Percentiles rank a stretch among this genome's conserved stretches.
phyloP scores from a whole-genome alignment of 768 basidiomycete genomes.

The Suillus paluster region DNA sequence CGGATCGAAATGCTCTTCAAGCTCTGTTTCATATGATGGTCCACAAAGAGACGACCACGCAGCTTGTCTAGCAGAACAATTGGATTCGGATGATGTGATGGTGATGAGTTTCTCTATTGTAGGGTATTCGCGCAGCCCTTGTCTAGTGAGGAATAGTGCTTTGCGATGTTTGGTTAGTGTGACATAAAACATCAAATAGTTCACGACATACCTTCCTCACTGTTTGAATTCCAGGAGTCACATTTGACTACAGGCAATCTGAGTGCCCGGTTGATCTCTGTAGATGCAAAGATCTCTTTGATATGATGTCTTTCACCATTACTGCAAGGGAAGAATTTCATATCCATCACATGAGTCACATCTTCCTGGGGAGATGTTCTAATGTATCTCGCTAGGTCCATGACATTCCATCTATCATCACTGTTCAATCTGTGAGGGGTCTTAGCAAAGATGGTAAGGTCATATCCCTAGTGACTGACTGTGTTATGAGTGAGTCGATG shows the following conservation, averaged over 20 bases:
- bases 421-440: not conserved
- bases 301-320: not conserved
- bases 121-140: not conserved
- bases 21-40: not conserved
- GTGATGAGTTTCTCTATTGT: not conserved
- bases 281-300: not conserved
- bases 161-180: not conserved
- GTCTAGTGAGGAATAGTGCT: not conserved
- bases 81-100: slow-evolving; percentile 11
- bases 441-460: not conserved
- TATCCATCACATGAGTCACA: not conserved
- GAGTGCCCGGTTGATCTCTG: not conserved
- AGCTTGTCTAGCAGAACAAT: slow-evolving; percentile 47
- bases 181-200: not conserved
- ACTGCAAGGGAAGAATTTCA: not conserved
- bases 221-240: not conserved
- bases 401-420: not conserved
- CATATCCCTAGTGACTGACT: not conserved
- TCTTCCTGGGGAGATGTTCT: not conserved
- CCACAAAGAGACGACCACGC: slow-evolving; percentile 63
- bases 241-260: not conserved
- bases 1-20: slow-evolving; percentile 35
- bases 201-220: not conserved
- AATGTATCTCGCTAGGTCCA: not conserved
- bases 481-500: not conserved